phyloP scores from a whole-genome alignment of 805 yeast genomes.

The Saturnispora bothae region DNA sequence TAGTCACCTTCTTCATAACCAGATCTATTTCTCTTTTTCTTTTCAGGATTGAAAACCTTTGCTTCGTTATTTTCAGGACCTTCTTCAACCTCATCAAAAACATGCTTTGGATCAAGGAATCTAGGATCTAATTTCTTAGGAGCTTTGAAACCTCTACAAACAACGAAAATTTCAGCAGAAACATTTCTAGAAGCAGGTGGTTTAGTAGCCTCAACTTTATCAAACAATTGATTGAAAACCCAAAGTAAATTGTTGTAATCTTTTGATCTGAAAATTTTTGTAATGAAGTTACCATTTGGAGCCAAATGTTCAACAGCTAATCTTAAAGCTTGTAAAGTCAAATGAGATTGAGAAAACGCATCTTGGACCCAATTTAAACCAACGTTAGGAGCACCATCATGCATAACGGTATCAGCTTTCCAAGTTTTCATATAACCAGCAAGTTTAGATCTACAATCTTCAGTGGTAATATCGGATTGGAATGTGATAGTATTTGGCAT shows the following conservation, averaged over 20 bases:
- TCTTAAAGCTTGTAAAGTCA: constrained; percentile 86
- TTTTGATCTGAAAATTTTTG: constrained; percentile 96
- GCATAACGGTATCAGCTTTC: constrained; percentile 97
- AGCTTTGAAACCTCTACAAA: constrained; percentile 91
- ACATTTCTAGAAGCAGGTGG: constrained; percentile 99
- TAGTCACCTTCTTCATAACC: constrained; percentile 97
- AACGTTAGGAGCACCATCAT: constrained; percentile 99
- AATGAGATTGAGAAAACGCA: constrained; percentile 96
- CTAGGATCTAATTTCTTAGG: constrained; percentile 93
- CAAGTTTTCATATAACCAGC: constrained; percentile 96
- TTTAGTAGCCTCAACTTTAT: constrained; percentile 95
- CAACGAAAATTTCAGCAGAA: constrained; percentile 97
- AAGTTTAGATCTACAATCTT: constrained; percentile 88
- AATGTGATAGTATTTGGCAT: constrained; percentile 89
- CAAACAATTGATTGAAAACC: constrained; percentile 94
- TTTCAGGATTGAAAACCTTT: constrained; percentile 89
- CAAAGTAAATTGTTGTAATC: constrained; percentile 95
- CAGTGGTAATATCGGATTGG: constrained; percentile 96
- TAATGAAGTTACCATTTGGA: constrained; percentile 91
- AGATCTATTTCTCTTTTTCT: constrained; percentile 78
- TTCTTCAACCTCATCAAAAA: constrained; percentile 81
- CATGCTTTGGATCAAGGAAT: constrained; percentile 82
- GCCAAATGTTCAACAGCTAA: constrained; percentile 87
- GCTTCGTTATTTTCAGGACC: constrained; percentile 76
- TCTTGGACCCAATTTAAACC: constrained; percentile 99